Percentiles rank a stretch among this genome's conserved stretches.
phyloP scores from a whole-genome alignment of 768 basidiomycete genomes.

The Dentipellis sp. region DNA sequence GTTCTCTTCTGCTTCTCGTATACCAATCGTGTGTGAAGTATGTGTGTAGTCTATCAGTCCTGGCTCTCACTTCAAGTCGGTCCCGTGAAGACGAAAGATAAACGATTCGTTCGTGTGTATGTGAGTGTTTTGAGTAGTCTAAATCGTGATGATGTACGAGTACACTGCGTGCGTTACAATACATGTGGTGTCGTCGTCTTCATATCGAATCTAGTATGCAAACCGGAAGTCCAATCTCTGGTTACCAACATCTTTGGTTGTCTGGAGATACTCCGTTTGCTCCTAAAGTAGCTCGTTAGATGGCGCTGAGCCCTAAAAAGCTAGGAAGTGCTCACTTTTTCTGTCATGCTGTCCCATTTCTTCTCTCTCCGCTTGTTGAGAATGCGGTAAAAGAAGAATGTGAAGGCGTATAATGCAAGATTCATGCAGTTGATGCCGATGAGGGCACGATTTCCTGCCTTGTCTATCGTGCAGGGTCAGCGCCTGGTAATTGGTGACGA shows the following conservation, averaged over 20 bases:
- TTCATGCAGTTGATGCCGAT: slow-evolving; percentile 48
- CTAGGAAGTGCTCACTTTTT: slow-evolving; percentile 26
- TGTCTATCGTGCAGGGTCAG: slow-evolving; percentile 30
- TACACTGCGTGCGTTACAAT: not conserved
- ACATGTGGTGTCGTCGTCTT: not conserved
- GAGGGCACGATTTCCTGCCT: slow-evolving; percentile 47
- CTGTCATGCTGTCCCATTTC: slow-evolving; percentile 42
- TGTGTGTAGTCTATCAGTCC: too few relatives aligned
- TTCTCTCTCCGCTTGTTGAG: slow-evolving; percentile 39
- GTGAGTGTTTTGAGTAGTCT: too few relatives aligned
- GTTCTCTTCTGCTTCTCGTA: too few relatives aligned
- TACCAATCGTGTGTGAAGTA: too few relatives aligned
- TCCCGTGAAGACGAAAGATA: too few relatives aligned
- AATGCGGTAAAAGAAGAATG: slow-evolving; percentile 45
- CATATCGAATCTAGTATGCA: slow-evolving; percentile 25
- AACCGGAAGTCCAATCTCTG: slow-evolving; percentile 54
- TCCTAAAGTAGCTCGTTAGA: slow-evolving; percentile 27
- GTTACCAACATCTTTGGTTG: slow-evolving; percentile 55
- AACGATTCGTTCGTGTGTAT: too few relatives aligned
- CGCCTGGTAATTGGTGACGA: not conserved
- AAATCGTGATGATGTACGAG: too few relatives aligned
- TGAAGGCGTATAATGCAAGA: slow-evolving; percentile 39
- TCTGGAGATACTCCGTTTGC: slow-evolving; percentile 46
- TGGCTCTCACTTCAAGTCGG: too few relatives aligned
- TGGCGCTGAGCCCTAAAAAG: not conserved